Evolutionary conservation across 139 green algal genomes (phyloP).

Genomic region (Chlorella ohadii): DNA sequence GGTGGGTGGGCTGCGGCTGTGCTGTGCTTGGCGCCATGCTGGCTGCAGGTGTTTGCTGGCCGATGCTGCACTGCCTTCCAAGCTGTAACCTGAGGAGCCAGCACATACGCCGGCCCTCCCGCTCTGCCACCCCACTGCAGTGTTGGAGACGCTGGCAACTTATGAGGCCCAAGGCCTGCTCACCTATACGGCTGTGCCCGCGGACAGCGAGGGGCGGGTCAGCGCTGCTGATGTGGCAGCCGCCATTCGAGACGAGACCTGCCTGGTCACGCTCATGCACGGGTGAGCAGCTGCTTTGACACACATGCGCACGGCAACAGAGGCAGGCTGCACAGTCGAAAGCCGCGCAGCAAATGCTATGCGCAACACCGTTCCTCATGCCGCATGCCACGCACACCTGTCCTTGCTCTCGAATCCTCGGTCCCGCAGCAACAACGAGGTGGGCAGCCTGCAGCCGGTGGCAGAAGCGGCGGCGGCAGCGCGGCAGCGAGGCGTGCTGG

Average conservation of each 20-base stretch:
- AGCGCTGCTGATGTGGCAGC: constrained; percentile 49
- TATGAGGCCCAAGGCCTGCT: constrained; percentile 45
- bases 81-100: too few relatives aligned
- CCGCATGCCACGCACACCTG: not conserved
- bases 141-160: not conserved
- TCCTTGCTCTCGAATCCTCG: not conserved
- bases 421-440: constrained; percentile 30
- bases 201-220: constrained; percentile 69
- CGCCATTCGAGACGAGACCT: constrained; percentile 54
- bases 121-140: constrained; percentile 4
- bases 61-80: too few relatives aligned
- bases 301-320: too few relatives aligned
- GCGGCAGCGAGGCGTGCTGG: constrained; percentile 33
- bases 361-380: too few relatives aligned
- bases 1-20: too few relatives aligned
- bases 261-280: constrained; percentile 86
- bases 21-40: too few relatives aligned
- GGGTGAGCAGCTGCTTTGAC: not conserved
- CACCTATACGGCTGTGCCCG: constrained; percentile 62
- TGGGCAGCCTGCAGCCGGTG: constrained; percentile 68
- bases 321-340: too few relatives aligned
- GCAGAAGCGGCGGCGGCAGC: constrained; percentile 41
- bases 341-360: too few relatives aligned
- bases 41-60: too few relatives aligned
- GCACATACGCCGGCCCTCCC: too few relatives aligned